Evolutionary conservation across 2,329 filamentous ascomycete genomes (phyloP).

Genomic region (Sporothrix phasma): DNA sequence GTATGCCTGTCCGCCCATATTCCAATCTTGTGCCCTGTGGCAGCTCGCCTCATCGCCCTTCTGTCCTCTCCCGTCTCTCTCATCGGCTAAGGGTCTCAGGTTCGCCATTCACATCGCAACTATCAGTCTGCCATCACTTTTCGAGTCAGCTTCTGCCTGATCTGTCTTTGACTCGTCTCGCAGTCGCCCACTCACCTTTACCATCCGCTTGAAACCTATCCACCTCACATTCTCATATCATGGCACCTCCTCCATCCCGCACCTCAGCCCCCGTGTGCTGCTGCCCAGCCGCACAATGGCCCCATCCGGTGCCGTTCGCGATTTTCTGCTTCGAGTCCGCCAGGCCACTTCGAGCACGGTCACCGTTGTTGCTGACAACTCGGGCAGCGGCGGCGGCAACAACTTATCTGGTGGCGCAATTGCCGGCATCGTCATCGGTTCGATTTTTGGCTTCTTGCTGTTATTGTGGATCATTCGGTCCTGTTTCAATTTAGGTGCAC

Average conservation of each 20-base stretch:
- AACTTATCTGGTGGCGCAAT: slow-evolving; percentile 38
- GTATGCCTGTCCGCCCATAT: neutral
- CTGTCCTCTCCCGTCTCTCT: neutral
- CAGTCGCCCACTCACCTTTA: neutral
- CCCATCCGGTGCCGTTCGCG: neutral
- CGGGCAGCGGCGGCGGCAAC: slow-evolving; percentile 17
- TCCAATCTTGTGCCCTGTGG: neutral
- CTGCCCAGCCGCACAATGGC: neutral
- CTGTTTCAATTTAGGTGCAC: slow-evolving; percentile 33
- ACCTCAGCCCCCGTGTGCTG: neutral
- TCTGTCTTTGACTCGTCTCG: neutral
- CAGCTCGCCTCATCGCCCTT: too few relatives aligned
- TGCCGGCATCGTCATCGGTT: slow-evolving; percentile 42
- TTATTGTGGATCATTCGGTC: slow-evolving; percentile 39
- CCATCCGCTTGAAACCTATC: neutral
- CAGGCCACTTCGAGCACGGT: slow-evolving; percentile 22
- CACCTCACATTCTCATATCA: neutral
- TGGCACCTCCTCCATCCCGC: slow-evolving; percentile 4
- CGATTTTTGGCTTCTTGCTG: slow-evolving; percentile 36
- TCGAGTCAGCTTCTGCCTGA: too few relatives aligned
- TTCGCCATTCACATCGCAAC: neutral
- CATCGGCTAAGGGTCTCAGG: neutral
- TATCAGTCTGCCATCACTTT: neutral
- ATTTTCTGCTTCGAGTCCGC: slow-evolving; percentile 3
- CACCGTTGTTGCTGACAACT: slow-evolving; percentile 22